Conservation (phyloP, 139 green algal genomes). For the Raphidocelis subcapitata region DNA sequence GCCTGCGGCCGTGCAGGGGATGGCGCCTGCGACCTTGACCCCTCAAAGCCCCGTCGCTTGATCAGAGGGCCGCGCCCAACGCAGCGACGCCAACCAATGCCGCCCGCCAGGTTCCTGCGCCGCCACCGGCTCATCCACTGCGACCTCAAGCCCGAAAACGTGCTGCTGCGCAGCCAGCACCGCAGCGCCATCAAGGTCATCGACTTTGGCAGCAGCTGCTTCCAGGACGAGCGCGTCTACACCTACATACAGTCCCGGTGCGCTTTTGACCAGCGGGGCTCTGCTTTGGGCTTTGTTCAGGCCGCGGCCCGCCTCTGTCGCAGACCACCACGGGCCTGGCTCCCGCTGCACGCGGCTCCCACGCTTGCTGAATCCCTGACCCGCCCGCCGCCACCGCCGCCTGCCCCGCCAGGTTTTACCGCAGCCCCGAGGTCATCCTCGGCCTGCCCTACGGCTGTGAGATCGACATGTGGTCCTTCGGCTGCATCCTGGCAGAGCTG, state of each 20-base stretch:
- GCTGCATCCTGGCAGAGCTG: slow-evolving; percentile 77
- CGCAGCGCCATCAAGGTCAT: slow-evolving; percentile 81
- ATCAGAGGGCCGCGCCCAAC: no score
- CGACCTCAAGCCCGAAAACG: slow-evolving; percentile 89
- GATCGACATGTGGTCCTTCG: slow-evolving; percentile 86
- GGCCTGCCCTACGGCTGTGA: slow-evolving; percentile 52
- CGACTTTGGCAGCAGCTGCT: slow-evolving; percentile 86
- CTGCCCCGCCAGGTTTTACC: slow-evolving; percentile 17
- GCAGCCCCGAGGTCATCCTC: slow-evolving; percentile 56
- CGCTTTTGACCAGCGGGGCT: slow-evolving; percentile 63
- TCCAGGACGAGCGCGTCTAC: slow-evolving; percentile 70
- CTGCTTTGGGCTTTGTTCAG: slow-evolving; percentile 18
- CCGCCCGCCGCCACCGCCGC: not conserved
- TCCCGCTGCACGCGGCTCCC: no score
- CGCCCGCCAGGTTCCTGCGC: slow-evolving; percentile 14
- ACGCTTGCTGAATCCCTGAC: not conserved
- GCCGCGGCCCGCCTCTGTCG: no score
- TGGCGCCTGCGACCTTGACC: no score
- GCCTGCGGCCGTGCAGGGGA: no score
- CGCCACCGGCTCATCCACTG: slow-evolving; percentile 73
- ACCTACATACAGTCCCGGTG: slow-evolving; percentile 85
- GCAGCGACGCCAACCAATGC: no score
- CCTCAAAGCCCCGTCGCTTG: no score
- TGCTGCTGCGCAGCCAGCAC: slow-evolving; percentile 67
- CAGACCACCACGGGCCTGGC: not conserved